A percentile compares a stretch with the other conserved stretches of the same genome.
Conservation (phyloP, 2,329 filamentous ascomycete genomes). For the Cercospora sesami region DNA sequence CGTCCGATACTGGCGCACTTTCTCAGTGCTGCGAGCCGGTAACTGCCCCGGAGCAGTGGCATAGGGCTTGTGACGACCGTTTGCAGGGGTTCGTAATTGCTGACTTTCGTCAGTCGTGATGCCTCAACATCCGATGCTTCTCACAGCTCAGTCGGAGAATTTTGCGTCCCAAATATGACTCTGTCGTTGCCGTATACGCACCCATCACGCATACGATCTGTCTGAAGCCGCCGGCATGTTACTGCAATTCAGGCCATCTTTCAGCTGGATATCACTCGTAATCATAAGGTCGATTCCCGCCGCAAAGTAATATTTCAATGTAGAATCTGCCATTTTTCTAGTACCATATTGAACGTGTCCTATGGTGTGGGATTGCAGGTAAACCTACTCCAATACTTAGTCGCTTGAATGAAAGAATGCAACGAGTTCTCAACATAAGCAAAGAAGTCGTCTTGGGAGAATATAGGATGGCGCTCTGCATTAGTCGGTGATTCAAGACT, state of each 20-base stretch:
- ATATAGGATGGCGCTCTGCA: not conserved
- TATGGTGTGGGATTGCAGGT: constrained; percentile 26
- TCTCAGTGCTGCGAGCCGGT: not conserved
- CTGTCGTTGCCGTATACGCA: not conserved
- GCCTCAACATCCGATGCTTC: not conserved
- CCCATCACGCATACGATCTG: not conserved
- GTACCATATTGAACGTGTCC: constrained; percentile 26
- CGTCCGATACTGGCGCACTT: not conserved
- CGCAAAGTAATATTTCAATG: not conserved
- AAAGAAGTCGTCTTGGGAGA: not conserved
- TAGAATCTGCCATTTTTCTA: not conserved
- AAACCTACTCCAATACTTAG: constrained; percentile 24
- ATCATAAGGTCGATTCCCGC: not conserved
- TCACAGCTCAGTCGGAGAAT: not conserved
- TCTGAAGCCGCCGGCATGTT: not conserved
- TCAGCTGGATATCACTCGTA: not conserved
- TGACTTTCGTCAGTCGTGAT: not conserved
- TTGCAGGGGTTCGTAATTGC: not conserved
- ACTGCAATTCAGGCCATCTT: not conserved
- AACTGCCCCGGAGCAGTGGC: not conserved
- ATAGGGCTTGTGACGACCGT: not conserved
- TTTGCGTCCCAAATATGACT: not conserved
- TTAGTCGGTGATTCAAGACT: constrained; percentile 19
- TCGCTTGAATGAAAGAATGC: constrained; percentile 4
- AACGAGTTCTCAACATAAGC: not conserved